Evolutionary conservation across 2,329 filamentous ascomycete genomes (phyloP).

Genomic region (Calcarisporium arbuscula): DNA sequence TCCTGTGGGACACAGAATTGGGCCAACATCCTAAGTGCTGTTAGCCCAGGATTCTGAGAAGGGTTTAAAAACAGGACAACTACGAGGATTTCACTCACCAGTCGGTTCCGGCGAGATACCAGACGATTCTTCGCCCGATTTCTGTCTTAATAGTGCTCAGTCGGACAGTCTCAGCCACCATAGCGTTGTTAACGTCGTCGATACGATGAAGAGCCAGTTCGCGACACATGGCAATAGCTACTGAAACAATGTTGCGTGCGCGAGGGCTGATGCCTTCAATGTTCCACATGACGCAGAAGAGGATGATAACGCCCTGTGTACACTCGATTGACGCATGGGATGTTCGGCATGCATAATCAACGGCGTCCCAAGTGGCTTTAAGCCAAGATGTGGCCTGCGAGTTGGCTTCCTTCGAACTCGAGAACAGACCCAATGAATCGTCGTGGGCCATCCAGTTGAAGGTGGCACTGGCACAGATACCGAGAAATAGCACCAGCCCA

Average conservation of each 20-base stretch:
- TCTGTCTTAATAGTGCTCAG: slow-evolving; percentile 23
- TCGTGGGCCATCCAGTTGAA: slow-evolving; percentile 24
- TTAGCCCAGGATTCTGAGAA: neutral
- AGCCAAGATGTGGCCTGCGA: slow-evolving; percentile 24
- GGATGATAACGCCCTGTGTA: slow-evolving; percentile 29
- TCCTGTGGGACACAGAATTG: slow-evolving; percentile 28
- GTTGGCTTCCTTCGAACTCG: slow-evolving; percentile 19
- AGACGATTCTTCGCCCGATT: slow-evolving; percentile 36
- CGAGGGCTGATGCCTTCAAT: slow-evolving; percentile 28
- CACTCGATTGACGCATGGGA: slow-evolving; percentile 24
- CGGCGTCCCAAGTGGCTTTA: slow-evolving; percentile 26
- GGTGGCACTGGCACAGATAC: slow-evolving; percentile 23
- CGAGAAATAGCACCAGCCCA: slow-evolving; percentile 20
- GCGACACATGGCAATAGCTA: slow-evolving; percentile 21
- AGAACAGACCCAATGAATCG: slow-evolving; percentile 18
- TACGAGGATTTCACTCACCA: slow-evolving; percentile 22
- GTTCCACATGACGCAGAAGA: slow-evolving; percentile 32
- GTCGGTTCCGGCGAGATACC: slow-evolving; percentile 35
- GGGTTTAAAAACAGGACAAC: neutral
- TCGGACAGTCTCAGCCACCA: slow-evolving; percentile 14
- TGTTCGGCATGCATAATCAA: slow-evolving; percentile 26
- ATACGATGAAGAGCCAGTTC: slow-evolving; percentile 32
- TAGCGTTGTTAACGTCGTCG: slow-evolving; percentile 22
- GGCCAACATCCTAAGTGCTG: slow-evolving; percentile 24
- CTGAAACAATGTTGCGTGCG: slow-evolving; percentile 23